Percentiles rank a stretch among this genome's conserved stretches.
Evolutionary conservation across 2,329 filamentous ascomycete species (phyloP).

Genomic region (Tolypocladium capitatum): DNA sequence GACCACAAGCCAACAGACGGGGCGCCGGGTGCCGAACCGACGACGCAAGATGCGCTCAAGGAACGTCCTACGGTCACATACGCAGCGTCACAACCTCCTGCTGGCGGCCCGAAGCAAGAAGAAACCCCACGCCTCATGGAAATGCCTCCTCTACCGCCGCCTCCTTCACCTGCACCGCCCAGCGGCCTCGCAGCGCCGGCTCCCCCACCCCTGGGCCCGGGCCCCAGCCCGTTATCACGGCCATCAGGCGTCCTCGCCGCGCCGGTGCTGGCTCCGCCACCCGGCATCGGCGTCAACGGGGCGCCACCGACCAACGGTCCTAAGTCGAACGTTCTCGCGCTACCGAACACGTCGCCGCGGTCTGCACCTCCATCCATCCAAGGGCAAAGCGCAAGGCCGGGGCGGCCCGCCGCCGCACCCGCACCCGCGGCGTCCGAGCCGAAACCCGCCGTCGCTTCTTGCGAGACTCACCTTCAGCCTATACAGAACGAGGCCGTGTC

Average conservation of each 20-base stretch:
- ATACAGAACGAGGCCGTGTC: slow-evolving; percentile 4
- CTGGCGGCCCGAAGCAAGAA: slow-evolving; percentile 1
- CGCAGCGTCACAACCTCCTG: background rate
- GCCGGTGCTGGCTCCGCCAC: slow-evolving; percentile 23
- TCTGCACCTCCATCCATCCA: slow-evolving; percentile 6
- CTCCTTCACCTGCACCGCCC: slow-evolving; percentile 6
- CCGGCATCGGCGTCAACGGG: slow-evolving; percentile 14
- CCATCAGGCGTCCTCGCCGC: slow-evolving; percentile 22
- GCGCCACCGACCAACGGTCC: slow-evolving; percentile 16
- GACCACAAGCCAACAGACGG: background rate
- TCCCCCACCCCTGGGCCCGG: slow-evolving; percentile 4
- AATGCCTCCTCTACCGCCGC: slow-evolving; percentile 9
- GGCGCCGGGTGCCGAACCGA: background rate
- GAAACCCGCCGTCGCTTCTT: background rate
- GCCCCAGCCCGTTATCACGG: slow-evolving; percentile 7
- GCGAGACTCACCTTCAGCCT: slow-evolving; percentile 4
- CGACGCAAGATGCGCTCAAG: background rate
- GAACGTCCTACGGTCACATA: no score
- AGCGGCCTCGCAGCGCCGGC: slow-evolving; percentile 8
- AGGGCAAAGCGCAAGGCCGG: background rate
- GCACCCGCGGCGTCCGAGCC: background rate
- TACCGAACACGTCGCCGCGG: slow-evolving; percentile 25
- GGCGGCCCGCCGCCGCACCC: background rate
- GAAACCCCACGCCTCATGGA: slow-evolving; percentile 4
- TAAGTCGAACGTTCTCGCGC: slow-evolving; percentile 31